phyloP scores from a whole-genome alignment of 176 grass and related monocot genomes.

The Oryza rufipogon region DNA sequence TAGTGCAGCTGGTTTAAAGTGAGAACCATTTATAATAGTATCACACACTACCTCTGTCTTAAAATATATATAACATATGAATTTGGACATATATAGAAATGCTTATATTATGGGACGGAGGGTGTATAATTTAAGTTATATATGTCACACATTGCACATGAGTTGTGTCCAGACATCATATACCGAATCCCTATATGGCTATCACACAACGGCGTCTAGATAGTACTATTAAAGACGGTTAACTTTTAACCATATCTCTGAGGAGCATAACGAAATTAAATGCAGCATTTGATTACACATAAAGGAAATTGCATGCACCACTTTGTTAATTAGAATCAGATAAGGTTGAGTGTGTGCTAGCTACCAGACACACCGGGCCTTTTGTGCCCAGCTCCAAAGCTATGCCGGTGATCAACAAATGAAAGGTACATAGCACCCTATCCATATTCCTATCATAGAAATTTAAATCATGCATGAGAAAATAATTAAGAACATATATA shows the following conservation, averaged over 20 bases:
- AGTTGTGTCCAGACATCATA: background rate
- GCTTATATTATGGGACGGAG: too few relatives aligned
- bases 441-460: background rate
- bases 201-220: background rate
- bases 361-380: conserved; percentile 34
- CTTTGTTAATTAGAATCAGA: conserved; percentile 11
- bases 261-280: too few relatives aligned
- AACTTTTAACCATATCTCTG: background rate
- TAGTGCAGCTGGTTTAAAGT: too few relatives aligned
- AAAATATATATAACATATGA: too few relatives aligned
- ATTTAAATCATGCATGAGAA: background rate
- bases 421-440: background rate
- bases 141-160: background rate
- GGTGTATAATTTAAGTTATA: too few relatives aligned
- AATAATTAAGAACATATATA: background rate
- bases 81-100: too few relatives aligned
- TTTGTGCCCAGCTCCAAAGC: conserved; percentile 11
- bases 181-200: background rate
- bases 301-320: background rate
- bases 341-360: conserved; percentile 25
- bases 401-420: conserved; percentile 7
- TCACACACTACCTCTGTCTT: background rate
- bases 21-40: background rate
- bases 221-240: background rate
- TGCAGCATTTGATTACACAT: background rate